Evolutionary conservation across 495 filamentous ascomycete genomes (phyloP), one percentile per base, ranked within the genome.

Genomic region (Penicillium waksmanii): DNA sequence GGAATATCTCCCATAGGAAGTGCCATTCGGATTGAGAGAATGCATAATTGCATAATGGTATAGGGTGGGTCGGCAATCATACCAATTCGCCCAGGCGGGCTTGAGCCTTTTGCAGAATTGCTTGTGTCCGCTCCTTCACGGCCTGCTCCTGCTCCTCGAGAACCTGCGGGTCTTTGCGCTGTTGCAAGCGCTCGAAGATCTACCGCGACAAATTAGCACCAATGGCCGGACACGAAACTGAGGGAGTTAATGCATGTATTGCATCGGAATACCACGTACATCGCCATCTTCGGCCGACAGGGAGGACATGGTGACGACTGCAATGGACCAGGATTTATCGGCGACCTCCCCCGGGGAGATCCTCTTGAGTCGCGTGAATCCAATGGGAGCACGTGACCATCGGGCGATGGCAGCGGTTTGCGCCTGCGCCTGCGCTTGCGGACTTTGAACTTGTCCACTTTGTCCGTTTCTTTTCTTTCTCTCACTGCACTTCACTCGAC

Each of bases 161-260:
- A 48, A 84, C 77, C 61, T 84, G 80, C 7, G 86, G 82, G 68
- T 91, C 85, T 64, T 80, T 72, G 60, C 79, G 80, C 60, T 82
- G 79, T 69, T 83, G 85, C 53, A 92, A 80, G 65, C 78, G 81
- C 59, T 84, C 83, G 76, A 88, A 89, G 79, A 88, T 82, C 88
- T 87, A 70, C 51, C 34, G 36, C 27, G 27, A 31, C 27, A 31
- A 31, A 42, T 56, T 52, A 61, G 46, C 46, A 46, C 25, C 25
- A 21, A 18, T 56, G 62, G 19, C 52, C 8, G 54, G 42, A 19
- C 51, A 50, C 40, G 33, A 27, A 48, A 48, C 8, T 5, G 15
- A 17, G 8, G 21, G n/a, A 31, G 40, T 56, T 51, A 51, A 34
- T 33, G 38, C 42, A 27, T 36, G 36, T 12, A 3, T 18, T 38